Evolutionary conservation across 257 asterid species (phyloP).

Genomic region (Fraxinus americana): DNA sequence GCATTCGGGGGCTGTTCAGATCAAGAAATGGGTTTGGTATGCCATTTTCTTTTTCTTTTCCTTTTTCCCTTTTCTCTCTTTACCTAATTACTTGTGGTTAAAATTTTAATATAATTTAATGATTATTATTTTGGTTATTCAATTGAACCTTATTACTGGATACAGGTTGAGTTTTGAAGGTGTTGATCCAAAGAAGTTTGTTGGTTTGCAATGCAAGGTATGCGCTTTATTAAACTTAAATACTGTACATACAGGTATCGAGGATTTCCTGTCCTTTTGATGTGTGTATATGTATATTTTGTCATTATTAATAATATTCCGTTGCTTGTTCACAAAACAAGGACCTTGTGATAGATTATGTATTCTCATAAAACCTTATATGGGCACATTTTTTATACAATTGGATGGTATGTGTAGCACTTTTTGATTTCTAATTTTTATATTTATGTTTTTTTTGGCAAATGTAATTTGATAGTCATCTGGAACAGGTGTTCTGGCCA

Average conservation of each 20-base stretch:
- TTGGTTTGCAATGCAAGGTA: constrained; percentile 88
- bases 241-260: constrained; percentile 11
- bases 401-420: neutral
- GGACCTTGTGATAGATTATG: neutral
- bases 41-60: neutral
- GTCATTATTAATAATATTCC: neutral
- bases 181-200: constrained; percentile 70
- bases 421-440: constrained; percentile 12
- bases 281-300: neutral
- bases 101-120: neutral
- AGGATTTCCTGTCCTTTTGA: neutral
- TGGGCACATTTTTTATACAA: neutral
- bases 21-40: constrained; percentile 86
- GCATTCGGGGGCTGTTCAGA: constrained; percentile 40
- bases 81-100: neutral
- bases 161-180: constrained; percentile 81
- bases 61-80: neutral
- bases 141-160: constrained; percentile 20
- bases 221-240: constrained; percentile 10
- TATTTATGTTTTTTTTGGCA: constrained; percentile 22
- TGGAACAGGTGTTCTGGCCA: constrained; percentile 89
- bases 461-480: constrained; percentile 26
- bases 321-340: neutral
- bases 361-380: neutral
- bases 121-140: constrained; percentile 11